phyloP scores from a whole-genome alignment of 352 stramenopile genomes.

The Phytophthora ramorum region DNA sequence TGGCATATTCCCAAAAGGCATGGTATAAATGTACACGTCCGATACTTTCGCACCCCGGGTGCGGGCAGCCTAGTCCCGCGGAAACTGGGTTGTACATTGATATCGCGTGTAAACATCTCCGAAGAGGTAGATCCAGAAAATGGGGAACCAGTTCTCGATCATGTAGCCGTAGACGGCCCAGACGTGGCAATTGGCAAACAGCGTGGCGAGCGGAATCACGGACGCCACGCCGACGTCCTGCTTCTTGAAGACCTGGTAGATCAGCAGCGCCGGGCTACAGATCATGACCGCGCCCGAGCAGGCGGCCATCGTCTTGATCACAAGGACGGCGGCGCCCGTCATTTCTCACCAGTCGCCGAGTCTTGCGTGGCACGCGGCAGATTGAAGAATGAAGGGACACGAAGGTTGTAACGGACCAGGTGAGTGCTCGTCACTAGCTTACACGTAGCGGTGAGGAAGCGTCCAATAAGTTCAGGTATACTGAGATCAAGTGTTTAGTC shows the following conservation, averaged over 20 bases:
- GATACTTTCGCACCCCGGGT: too few relatives aligned
- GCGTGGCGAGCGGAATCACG: conserved; percentile 58
- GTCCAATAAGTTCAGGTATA: too few relatives aligned
- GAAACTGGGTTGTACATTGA: too few relatives aligned
- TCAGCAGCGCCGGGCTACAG: conserved; percentile 49
- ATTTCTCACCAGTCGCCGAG: conserved; percentile 24
- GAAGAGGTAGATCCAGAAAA: conserved; percentile 49
- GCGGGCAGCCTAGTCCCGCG: too few relatives aligned
- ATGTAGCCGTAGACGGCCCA: conserved; percentile 48
- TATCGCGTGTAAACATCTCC: conserved; percentile 44
- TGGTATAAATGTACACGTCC: too few relatives aligned
- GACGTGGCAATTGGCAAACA: conserved; percentile 55
- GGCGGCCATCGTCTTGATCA: conserved; percentile 42
- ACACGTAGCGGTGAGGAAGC: too few relatives aligned
- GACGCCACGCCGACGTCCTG: conserved; percentile 50
- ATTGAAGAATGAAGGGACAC: conserved; percentile 32
- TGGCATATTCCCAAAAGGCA: too few relatives aligned
- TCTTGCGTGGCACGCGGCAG: neutral
- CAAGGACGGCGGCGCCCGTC: conserved; percentile 26
- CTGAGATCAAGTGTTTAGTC: too few relatives aligned
- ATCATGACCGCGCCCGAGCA: conserved; percentile 48
- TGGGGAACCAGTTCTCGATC: conserved; percentile 47
- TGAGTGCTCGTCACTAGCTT: too few relatives aligned
- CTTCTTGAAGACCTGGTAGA: conserved; percentile 42
- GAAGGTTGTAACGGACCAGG: conserved; percentile 3